phyloP scores from a whole-genome alignment of 75 land plant species.

The Picea sitchensis region DNA sequence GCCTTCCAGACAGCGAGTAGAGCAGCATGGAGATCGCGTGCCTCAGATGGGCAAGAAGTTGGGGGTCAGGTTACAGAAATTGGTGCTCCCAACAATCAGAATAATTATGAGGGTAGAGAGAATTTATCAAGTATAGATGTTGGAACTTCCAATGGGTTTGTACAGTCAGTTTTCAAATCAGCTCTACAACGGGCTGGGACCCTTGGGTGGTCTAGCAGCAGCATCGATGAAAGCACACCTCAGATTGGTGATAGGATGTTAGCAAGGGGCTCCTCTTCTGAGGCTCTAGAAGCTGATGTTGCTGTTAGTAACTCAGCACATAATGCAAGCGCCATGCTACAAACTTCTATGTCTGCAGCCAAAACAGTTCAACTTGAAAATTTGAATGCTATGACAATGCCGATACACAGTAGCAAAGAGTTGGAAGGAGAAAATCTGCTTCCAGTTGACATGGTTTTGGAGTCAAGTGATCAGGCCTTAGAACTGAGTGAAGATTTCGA shows the following conservation, averaged over 20 bases:
- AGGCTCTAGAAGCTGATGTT: neutral
- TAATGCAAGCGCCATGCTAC: neutral
- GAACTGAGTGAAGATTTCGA: neutral
- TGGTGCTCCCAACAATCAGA: neutral
- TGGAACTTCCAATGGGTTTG: conserved; percentile 5
- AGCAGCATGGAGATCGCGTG: conserved; percentile 5
- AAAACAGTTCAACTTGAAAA: neutral
- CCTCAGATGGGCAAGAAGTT: neutral
- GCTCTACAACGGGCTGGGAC: conserved; percentile 10
- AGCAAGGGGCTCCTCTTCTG: neutral
- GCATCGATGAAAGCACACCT: neutral
- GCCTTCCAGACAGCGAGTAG: conserved; percentile 14
- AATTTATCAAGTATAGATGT: neutral
- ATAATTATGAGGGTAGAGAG: neutral
- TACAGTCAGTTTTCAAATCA: conserved; percentile 11
- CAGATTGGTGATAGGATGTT: neutral
- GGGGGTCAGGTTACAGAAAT: neutral
- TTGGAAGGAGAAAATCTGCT: neutral
- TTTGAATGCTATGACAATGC: neutral
- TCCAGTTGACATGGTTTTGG: neutral
- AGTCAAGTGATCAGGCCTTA: neutral
- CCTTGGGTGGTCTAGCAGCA: conserved; percentile 1
- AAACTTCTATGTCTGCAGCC: neutral
- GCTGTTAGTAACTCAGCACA: neutral
- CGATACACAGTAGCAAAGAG: neutral